phyloP scores from a whole-genome alignment of 345 rosid genomes.

The Salix exigua region DNA sequence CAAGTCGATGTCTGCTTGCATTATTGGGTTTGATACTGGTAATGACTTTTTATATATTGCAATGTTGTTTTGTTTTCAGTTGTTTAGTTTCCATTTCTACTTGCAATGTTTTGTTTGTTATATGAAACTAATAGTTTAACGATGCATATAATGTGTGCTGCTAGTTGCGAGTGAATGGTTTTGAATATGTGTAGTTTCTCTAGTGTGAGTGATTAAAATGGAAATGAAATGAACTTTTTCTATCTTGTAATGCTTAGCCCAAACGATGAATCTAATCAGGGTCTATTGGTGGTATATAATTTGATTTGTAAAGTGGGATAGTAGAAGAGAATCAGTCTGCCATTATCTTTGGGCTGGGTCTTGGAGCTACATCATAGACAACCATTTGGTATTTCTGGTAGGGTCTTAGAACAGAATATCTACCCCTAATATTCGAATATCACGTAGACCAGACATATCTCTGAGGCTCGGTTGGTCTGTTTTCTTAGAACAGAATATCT shows the following conservation, averaged over 20 bases:
- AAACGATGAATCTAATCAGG: neutral
- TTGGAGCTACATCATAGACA: neutral
- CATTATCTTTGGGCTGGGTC: neutral
- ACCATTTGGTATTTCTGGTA: neutral
- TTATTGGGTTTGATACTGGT: slow-evolving; percentile 46
- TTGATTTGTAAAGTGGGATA: neutral
- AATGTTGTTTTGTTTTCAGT: neutral
- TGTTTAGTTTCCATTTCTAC: neutral
- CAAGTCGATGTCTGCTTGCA: slow-evolving; percentile 48
- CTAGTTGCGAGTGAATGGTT: neutral
- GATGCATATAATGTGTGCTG: neutral
- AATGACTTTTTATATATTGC: slow-evolving; percentile 9
- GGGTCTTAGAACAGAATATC: too few relatives aligned
- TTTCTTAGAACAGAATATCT: too few relatives aligned
- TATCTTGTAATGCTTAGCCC: neutral
- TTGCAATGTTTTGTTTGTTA: neutral
- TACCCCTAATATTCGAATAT: too few relatives aligned
- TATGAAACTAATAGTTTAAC: too few relatives aligned
- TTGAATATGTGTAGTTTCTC: neutral
- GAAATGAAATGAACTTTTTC: neutral
- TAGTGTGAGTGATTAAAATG: neutral
- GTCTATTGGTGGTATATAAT: neutral
- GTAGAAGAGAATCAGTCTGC: neutral
- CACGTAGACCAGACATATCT: too few relatives aligned
- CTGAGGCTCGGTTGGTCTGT: too few relatives aligned